Conservation (phyloP, 1,284 basidiomycete genomes). For the Trametes versicolor region DNA sequence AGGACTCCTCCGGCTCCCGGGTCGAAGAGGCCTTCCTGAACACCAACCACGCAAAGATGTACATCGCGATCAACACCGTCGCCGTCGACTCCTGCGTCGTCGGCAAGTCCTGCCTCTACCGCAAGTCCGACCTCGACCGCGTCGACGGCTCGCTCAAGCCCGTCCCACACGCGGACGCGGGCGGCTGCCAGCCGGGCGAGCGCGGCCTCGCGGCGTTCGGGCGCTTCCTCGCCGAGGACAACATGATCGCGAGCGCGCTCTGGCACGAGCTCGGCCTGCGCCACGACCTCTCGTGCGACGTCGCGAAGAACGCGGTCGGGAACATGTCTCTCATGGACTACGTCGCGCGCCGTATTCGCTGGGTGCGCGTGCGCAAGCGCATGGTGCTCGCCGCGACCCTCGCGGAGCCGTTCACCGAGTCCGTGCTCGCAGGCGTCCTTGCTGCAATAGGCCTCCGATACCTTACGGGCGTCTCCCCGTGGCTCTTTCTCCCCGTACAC, state of each 20-base stretch:
- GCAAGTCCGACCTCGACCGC: conserved; percentile 86
- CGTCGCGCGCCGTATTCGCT: conserved; percentile 86
- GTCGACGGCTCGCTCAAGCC: conserved; percentile 70
- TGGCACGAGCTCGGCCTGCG: conserved; percentile 92
- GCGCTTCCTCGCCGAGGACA: conserved; percentile 93
- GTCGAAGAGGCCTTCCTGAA: conserved; percentile 96
- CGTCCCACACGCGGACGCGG: conserved; percentile 41
- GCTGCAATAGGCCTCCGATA: conserved; percentile 65
- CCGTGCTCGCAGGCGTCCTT: conserved; percentile 74
- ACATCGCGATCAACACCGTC: conserved; percentile 91
- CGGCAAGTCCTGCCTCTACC: conserved; percentile 96
- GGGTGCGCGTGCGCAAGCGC: conserved; percentile 94
- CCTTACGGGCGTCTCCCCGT: conserved; percentile 60
- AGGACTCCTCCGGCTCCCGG: conserved; percentile 77
- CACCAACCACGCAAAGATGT: conserved; percentile 99
- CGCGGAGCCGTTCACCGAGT: conserved; percentile 91
- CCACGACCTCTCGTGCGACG: conserved; percentile 89
- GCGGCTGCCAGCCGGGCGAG: conserved; percentile 44
- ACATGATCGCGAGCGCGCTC: conserved; percentile 90
- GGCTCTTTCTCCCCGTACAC: conserved; percentile 66
- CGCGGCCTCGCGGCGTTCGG: conserved; percentile 83
- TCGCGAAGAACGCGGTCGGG: conserved; percentile 89
- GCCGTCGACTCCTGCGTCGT: conserved; percentile 96
- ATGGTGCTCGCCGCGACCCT: conserved; percentile 90
- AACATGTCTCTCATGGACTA: conserved; percentile 86